phyloP scores from a whole-genome alignment of 1,284 basidiomycete genomes.

The Rhodotorula sp. region DNA sequence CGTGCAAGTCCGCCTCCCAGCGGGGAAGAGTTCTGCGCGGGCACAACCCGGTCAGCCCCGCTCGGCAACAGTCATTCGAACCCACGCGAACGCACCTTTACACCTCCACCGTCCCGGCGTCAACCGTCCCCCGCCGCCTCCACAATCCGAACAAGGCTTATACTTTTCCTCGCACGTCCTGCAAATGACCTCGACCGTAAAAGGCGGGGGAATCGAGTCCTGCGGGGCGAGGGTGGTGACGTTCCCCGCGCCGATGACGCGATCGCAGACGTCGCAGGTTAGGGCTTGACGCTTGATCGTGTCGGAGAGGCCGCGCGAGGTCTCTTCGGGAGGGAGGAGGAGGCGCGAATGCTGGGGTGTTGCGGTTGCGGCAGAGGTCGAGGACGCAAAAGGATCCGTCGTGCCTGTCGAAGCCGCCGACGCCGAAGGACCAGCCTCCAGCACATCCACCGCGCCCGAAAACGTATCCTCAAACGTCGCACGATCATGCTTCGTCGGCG shows the following conservation, averaged over 20 bases:
- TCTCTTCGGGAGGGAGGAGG: slow-evolving; percentile 13
- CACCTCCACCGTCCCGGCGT: slow-evolving; percentile 31
- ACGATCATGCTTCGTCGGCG: slow-evolving; percentile 4
- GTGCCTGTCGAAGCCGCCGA: background rate
- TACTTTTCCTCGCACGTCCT: slow-evolving; percentile 17
- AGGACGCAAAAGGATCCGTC: background rate
- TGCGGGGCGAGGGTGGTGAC: slow-evolving; percentile 8
- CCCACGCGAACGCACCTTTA: slow-evolving; percentile 11
- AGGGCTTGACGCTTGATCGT: slow-evolving; percentile 19
- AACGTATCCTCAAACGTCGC: slow-evolving; percentile 19
- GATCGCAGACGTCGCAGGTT: slow-evolving; percentile 27
- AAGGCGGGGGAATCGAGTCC: background rate
- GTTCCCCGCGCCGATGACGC: slow-evolving; percentile 20
- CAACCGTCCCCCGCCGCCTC: slow-evolving; percentile 24
- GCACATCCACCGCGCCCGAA: slow-evolving; percentile 14
- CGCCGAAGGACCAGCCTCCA: slow-evolving; percentile 1
- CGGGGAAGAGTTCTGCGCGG: slow-evolving; percentile 23
- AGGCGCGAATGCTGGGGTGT: background rate
- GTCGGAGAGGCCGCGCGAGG: slow-evolving; percentile 3
- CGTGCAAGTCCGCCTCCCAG: slow-evolving; percentile 21
- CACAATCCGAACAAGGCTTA: slow-evolving; percentile 27
- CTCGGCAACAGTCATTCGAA: background rate
- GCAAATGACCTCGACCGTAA: slow-evolving; percentile 32
- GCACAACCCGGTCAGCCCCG: background rate
- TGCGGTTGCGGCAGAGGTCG: background rate